Conservation (phyloP, 306 rosid genomes). For the Pyrus betulifolia region DNA sequence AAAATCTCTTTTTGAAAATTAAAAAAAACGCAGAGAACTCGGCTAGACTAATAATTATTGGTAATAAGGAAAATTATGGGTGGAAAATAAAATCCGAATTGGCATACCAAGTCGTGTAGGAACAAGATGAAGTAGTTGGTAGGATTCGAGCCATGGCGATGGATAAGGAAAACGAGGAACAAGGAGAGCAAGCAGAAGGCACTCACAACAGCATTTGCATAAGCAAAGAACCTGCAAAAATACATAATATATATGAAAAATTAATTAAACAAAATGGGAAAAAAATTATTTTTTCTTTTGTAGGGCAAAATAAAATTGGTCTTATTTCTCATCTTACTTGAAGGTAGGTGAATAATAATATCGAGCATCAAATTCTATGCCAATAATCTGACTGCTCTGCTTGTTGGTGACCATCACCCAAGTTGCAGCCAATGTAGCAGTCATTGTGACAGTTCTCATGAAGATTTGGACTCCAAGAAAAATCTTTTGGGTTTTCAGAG, state of each 20-base stretch:
- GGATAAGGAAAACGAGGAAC: conserved; percentile 12
- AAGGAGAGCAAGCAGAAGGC: conserved; percentile 22
- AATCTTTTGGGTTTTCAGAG: conserved; percentile 14
- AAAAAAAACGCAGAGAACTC: background rate
- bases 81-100: background rate
- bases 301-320: background rate
- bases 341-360: conserved; percentile 37
- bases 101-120: conserved; percentile 47
- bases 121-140: conserved; percentile 31
- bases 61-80: background rate
- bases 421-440: conserved; percentile 30
- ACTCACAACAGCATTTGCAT: conserved; percentile 41
- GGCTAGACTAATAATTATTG: background rate
- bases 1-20: background rate
- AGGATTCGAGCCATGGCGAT: conserved; percentile 17
- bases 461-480: conserved; percentile 26
- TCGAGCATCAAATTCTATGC: conserved; percentile 32
- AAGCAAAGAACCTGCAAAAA: conserved; percentile 39
- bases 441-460: conserved; percentile 20
- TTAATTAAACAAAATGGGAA: background rate
- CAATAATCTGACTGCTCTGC: conserved; percentile 21
- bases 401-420: conserved; percentile 35
- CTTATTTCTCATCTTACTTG: background rate
- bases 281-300: background rate
- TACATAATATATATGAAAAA: background rate